Conservation (phyloP, 495 filamentous ascomycete species). For the Massariosphaeria phaeospora region DNA sequence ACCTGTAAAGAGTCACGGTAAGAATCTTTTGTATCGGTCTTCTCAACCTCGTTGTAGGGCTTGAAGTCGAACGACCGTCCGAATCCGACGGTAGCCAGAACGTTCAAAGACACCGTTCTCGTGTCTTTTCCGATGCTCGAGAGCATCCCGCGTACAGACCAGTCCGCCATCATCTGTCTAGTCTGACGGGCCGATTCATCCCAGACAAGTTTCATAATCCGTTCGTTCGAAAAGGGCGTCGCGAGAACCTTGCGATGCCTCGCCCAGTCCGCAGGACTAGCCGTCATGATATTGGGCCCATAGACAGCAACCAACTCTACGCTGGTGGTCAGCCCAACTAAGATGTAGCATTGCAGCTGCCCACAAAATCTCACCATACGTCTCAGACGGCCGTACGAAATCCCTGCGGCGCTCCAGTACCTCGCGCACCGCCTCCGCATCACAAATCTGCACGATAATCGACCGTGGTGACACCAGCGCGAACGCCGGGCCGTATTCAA, state of each 20-base stretch:
- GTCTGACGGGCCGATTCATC: constrained; percentile 41
- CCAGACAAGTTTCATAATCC: constrained; percentile 44
- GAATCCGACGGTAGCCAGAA: constrained; percentile 40
- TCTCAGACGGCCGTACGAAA: constrained; percentile 22
- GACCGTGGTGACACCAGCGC: constrained; percentile 12
- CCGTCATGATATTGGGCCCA: constrained; percentile 30
- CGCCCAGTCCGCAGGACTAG: constrained; percentile 38
- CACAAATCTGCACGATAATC: constrained; percentile 16
- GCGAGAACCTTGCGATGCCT: constrained; percentile 43
- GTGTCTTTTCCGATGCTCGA: constrained; percentile 31
- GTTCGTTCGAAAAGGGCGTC: constrained; percentile 47
- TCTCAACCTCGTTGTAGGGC: background rate
- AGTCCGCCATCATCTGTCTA: constrained; percentile 41
- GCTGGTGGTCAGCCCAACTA: background rate
- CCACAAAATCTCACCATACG: constrained; percentile 29
- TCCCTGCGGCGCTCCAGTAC: background rate
- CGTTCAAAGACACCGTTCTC: constrained; percentile 40
- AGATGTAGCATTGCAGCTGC: constrained; percentile 8
- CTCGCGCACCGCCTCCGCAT: background rate
- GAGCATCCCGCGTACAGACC: constrained; percentile 30
- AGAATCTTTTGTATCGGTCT: background rate
- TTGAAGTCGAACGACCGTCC: constrained; percentile 39
- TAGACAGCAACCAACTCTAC: constrained; percentile 24
- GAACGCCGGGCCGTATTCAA: background rate
- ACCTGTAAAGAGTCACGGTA: background rate